A percentile compares a stretch with the other conserved stretches of the same genome.
Evolutionary conservation across 73 alveolate species (phyloP).

Genomic region (Blepharisma stoltei): DNA sequence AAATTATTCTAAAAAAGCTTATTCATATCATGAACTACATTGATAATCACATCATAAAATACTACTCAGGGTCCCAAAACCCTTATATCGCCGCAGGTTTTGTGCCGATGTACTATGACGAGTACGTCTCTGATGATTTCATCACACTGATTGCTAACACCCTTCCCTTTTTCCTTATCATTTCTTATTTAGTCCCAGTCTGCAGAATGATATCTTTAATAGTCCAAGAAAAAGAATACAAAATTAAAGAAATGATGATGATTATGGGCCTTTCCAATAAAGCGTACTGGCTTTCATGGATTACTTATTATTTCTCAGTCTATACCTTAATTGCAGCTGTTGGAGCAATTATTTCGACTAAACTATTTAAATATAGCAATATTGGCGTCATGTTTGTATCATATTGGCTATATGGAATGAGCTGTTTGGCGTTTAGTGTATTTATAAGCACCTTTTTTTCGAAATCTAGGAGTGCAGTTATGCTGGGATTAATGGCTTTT

Average conservation of each 20-base stretch:
- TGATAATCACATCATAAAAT: conserved; percentile 31
- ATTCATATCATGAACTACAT: neutral
- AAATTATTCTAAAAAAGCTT: too few species aligned
- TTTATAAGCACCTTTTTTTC: conserved; percentile 75
- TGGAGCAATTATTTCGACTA: conserved; percentile 27
- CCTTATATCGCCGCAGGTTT: conserved; percentile 16
- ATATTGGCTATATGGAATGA: conserved; percentile 69
- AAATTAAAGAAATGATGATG: conserved; percentile 95
- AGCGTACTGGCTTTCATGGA: conserved; percentile 92
- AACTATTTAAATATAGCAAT: conserved; percentile 38
- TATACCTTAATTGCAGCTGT: conserved; percentile 50
- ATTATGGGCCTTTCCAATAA: conserved; percentile 93
- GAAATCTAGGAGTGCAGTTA: conserved; percentile 70
- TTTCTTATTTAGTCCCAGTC: conserved; percentile 14
- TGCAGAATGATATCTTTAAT: conserved; percentile 11
- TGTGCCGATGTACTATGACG: conserved; percentile 27
- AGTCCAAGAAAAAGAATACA: conserved; percentile 79
- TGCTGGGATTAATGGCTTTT: conserved; percentile 64
- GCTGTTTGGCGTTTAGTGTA: conserved; percentile 52
- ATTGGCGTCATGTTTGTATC: conserved; percentile 63
- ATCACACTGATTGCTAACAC: conserved; percentile 13
- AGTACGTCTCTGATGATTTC: conserved; percentile 7
- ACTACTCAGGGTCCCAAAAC: conserved; percentile 31
- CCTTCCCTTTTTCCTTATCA: conserved; percentile 31
- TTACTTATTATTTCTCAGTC: conserved; percentile 71